Evolutionary conservation across 73 alveolate genomes (phyloP).

Genomic region (Diophrys appendiculata): DNA sequence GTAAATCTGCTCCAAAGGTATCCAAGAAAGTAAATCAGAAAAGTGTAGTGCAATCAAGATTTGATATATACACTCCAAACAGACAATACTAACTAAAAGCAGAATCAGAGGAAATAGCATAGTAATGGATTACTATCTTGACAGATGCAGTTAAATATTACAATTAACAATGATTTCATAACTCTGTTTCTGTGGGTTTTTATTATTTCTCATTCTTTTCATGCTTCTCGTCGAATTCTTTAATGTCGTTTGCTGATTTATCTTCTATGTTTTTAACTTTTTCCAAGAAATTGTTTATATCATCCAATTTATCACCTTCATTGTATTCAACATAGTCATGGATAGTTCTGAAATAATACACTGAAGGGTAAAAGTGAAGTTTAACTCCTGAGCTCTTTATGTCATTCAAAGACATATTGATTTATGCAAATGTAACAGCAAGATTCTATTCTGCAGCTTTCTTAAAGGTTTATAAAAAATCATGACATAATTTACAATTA

Average conservation of each 20-base stretch:
- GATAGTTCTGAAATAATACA: background rate
- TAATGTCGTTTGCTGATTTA: background rate
- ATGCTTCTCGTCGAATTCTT: too few relatives aligned
- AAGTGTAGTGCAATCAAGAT: conserved; percentile 30
- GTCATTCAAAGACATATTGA: background rate
- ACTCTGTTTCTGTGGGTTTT: background rate
- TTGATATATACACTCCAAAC: conserved; percentile 36
- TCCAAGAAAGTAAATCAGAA: conserved; percentile 24
- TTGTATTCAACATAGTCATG: too few relatives aligned
- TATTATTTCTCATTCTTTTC: background rate
- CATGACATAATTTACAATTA: background rate
- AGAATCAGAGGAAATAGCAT: background rate
- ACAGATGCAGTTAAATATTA: background rate
- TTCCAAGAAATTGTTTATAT: too few relatives aligned
- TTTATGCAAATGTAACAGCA: background rate
- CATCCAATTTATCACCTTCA: too few relatives aligned
- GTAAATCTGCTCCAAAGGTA: conserved; percentile 33
- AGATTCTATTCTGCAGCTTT: background rate
- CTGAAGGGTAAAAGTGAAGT: background rate
- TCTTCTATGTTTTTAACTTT: background rate
- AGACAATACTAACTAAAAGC: conserved; percentile 2
- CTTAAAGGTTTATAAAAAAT: background rate
- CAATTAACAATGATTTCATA: background rate
- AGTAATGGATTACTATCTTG: background rate
- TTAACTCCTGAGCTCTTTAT: too few relatives aligned